Conservation (phyloP, 495 filamentous ascomycete species). For the Podospora tetraspora region DNA sequence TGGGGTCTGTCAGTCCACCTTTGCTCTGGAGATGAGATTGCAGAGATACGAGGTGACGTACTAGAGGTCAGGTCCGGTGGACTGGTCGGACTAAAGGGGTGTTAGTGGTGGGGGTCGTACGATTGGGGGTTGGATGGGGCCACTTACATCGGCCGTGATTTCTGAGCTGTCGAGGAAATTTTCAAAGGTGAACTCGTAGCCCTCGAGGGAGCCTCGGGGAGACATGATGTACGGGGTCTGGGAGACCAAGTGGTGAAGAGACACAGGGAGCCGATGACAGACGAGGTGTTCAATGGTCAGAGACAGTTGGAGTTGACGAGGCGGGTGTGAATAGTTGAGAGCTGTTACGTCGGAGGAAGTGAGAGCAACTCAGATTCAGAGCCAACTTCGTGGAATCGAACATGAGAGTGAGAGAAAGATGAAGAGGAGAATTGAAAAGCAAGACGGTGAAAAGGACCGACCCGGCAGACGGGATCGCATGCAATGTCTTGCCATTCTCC, state of each 20-base stretch:
- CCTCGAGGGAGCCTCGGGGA: slow-evolving; percentile 9
- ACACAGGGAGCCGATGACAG: neutral
- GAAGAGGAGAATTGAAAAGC: neutral
- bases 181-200: slow-evolving; percentile 35
- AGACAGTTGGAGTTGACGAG: neutral
- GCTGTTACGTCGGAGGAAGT: neutral
- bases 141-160: slow-evolving; percentile 33
- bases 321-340: neutral
- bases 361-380: neutral
- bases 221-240: neutral
- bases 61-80: neutral
- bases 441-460: neutral
- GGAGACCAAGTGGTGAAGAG: neutral
- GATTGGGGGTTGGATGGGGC: neutral
- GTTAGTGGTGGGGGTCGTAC: neutral
- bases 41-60: neutral
- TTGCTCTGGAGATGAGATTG: neutral
- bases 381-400: neutral
- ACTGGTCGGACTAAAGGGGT: neutral
- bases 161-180: slow-evolving; percentile 22
- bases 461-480: neutral
- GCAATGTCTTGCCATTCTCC: neutral
- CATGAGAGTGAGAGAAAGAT: neutral
- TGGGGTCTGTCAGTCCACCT: slow-evolving; percentile 11
- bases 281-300: neutral